Evolutionary conservation across 352 stramenopile genomes (phyloP), one percentile per base, ranked within the genome.

Genomic region (Phytophthora macrochlamydospora): DNA sequence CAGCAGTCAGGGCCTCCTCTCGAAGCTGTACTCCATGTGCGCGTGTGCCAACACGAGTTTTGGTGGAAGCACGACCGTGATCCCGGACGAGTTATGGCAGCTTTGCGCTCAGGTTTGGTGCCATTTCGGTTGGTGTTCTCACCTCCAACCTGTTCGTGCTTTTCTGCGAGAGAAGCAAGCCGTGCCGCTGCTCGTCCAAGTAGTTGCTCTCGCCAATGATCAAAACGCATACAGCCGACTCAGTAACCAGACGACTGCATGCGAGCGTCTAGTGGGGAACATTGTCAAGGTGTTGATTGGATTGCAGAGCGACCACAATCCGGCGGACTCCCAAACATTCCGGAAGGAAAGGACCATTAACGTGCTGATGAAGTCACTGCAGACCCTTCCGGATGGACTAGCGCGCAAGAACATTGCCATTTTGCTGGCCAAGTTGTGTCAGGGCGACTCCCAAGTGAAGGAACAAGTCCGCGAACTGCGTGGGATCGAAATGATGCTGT

Each of bases 401-500:
- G 83, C 86, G 38, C 69, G 83, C 18, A 91, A 91, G 68, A 94
- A 94, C 57, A 81, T 93, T 0, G 84, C 83, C 30, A 91, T 94
- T 63, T 59, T 94, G 18, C 65, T 94, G 2, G 84, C 84, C 14
- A 88, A 86, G 48, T 62, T 94, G 11, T 94, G 86, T 18, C 81
- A 90, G 48, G 11, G 55, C 0, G 81, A 89, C 11, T 28, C 61
- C 0, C 33, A 58, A 1, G 71, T 90, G 38, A 93, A 94, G 58
- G 57, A 76, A 24, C n/a, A 24, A 6, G 72, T 94, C 7, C 83
- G 84, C 1, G 69, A 78, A 12, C 56, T 94, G 8, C 79, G 86
- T 18, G 86, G 86, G 0, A 91, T 94, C 37, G 86, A 93, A 62
- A 93, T 94, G 75, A 90, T 94, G 83, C 51, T 92, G 24, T 75